Percentiles rank a stretch among this genome's conserved stretches.
phyloP scores from a whole-genome alignment of 1,284 basidiomycete genomes.

The Trichosporon sp. region DNA sequence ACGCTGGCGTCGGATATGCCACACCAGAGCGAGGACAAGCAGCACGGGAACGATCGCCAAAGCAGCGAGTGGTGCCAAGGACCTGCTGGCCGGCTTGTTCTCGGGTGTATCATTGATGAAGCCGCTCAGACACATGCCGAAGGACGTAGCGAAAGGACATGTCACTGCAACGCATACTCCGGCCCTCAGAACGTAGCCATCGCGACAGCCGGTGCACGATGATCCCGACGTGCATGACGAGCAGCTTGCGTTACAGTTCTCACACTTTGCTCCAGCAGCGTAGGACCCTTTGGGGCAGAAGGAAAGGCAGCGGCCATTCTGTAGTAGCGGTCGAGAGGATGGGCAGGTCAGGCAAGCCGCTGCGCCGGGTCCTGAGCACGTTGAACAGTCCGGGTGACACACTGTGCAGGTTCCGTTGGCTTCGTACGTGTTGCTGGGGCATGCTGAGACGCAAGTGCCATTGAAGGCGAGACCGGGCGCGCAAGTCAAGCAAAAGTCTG shows the following conservation, averaged over 20 bases:
- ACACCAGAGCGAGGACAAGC: neutral
- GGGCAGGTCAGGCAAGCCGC: neutral
- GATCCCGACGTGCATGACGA: neutral
- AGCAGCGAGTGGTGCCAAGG: neutral
- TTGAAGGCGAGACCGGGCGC: neutral
- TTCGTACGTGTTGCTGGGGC: neutral
- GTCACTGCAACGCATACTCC: neutral
- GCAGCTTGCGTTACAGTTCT: neutral
- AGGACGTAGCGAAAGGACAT: neutral
- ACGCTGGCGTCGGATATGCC: neutral
- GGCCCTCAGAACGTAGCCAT: neutral
- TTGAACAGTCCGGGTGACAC: neutral
- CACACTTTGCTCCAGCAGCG: neutral
- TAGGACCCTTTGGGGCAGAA: neutral
- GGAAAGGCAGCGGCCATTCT: neutral
- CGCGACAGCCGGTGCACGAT: neutral
- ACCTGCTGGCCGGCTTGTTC: neutral
- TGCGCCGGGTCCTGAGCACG: neutral
- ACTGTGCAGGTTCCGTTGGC: neutral
- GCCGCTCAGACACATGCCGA: neutral
- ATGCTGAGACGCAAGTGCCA: neutral
- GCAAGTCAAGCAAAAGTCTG: neutral
- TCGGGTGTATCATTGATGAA: neutral
- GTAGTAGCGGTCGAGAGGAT: neutral
- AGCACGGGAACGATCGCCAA: neutral